Evolutionary conservation across 768 basidiomycete species (phyloP).

Genomic region (Suillus subalutaceus): DNA sequence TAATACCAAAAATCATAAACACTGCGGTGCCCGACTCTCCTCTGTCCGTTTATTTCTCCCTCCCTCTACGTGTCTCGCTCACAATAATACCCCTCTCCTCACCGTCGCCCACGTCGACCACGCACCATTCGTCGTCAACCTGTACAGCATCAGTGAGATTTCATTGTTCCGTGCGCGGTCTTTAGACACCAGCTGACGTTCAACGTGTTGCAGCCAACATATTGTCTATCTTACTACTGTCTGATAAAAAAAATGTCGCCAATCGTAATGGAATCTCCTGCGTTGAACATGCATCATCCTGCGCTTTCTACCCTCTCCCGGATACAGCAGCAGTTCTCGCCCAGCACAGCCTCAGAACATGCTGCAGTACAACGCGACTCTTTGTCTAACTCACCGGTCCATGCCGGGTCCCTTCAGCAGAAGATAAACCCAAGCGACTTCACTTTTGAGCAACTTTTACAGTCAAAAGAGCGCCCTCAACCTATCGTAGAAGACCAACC

Average conservation of each 20-base stretch:
- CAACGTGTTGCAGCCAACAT: slow-evolving; percentile 1
- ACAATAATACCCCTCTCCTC: slow-evolving; percentile 6
- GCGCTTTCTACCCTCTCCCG: slow-evolving; percentile 47
- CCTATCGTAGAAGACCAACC: slow-evolving; percentile 21
- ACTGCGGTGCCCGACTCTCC: slow-evolving; percentile 21
- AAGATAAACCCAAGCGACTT: slow-evolving; percentile 33
- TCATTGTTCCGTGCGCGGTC: not conserved
- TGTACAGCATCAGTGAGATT: slow-evolving; percentile 6
- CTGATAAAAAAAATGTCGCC: slow-evolving; percentile 49
- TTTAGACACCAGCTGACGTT: not conserved
- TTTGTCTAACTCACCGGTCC: slow-evolving; percentile 22
- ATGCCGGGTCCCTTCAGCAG: slow-evolving; percentile 30
- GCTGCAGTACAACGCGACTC: slow-evolving; percentile 11
- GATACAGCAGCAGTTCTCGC: slow-evolving; percentile 49
- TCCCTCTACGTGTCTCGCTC: slow-evolving; percentile 13
- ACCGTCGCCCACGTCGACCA: slow-evolving; percentile 9
- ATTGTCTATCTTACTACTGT: slow-evolving; percentile 37
- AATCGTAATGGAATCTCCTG: slow-evolving; percentile 58
- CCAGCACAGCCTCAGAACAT: slow-evolving; percentile 29
- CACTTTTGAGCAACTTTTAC: slow-evolving; percentile 34
- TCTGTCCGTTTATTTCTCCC: slow-evolving; percentile 28
- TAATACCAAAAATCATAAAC: slow-evolving; percentile 39
- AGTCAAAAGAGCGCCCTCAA: slow-evolving; percentile 32
- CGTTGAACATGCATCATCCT: slow-evolving; percentile 52
- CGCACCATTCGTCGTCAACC: not conserved